phyloP scores from a whole-genome alignment of 495 filamentous ascomycete genomes.

The Xylaria palmicola region DNA sequence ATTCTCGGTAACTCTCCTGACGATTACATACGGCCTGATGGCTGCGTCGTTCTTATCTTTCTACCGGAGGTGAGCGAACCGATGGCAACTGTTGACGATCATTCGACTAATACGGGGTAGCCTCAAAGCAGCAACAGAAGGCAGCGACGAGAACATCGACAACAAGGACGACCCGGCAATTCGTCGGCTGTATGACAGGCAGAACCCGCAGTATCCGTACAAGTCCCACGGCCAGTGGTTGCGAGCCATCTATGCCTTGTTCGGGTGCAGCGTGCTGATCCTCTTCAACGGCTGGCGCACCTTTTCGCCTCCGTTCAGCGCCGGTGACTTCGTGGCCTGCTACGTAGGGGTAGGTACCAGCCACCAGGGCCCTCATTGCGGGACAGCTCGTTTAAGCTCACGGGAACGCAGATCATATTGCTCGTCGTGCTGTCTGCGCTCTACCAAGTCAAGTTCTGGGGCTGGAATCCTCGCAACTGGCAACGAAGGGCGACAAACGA shows the following conservation, averaged over 20 bases:
- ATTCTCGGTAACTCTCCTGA: constrained; percentile 31
- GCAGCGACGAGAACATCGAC: constrained; percentile 12
- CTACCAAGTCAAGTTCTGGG: constrained; percentile 15
- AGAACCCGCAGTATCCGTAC: constrained; percentile 38
- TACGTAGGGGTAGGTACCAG: constrained; percentile 35
- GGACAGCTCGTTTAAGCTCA: not conserved
- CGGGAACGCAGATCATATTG: not conserved
- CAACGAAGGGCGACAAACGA: constrained; percentile 3
- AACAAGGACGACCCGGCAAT: constrained; percentile 12
- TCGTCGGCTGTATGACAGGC: constrained; percentile 27
- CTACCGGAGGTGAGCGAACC: constrained; percentile 28
- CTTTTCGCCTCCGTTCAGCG: constrained; percentile 29
- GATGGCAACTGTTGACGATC: not conserved
- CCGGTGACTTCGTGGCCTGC: constrained; percentile 37
- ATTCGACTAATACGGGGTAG: not conserved
- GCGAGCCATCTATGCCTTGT: constrained; percentile 35
- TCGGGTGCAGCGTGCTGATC: constrained; percentile 34
- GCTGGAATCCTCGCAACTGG: constrained; percentile 8
- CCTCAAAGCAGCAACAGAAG: constrained; percentile 9
- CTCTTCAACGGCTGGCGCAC: constrained; percentile 43
- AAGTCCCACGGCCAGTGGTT: constrained; percentile 37
- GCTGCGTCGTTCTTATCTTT: constrained; percentile 36
- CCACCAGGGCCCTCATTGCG: not conserved
- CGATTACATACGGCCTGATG: constrained; percentile 41
- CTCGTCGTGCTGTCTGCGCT: not conserved